phyloP scores from a whole-genome alignment of 306 rosid genomes.

The Cicer chorassanicum region DNA sequence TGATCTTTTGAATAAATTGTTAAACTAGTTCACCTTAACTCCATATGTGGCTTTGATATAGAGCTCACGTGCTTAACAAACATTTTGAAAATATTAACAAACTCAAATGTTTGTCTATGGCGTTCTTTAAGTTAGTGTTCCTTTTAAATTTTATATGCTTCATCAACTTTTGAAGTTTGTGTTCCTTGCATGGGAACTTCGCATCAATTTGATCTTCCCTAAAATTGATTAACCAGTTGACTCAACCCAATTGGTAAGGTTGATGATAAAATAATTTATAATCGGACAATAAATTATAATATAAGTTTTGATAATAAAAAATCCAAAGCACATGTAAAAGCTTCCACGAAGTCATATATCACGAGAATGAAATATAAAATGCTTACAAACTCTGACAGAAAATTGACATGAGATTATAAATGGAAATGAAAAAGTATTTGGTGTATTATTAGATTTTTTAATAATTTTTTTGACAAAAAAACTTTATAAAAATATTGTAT shows the following conservation, averaged over 20 bases:
- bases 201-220: no score
- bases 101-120: no score
- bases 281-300: neutral
- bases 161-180: no score
- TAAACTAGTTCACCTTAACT: no score
- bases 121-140: no score
- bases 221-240: neutral
- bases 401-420: neutral
- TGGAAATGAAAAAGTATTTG: neutral
- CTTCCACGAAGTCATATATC: conserved; percentile 9
- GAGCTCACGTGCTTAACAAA: no score
- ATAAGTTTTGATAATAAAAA: neutral
- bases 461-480: neutral
- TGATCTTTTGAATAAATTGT: no score
- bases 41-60: no score
- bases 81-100: no score
- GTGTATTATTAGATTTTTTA: no score
- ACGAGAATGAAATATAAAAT: neutral
- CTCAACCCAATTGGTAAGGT: neutral
- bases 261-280: neutral
- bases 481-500: neutral
- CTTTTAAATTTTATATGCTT: no score
- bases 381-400: neutral
- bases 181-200: no score
- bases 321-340: neutral